phyloP scores from a whole-genome alignment of 257 asterid genomes.

The Scutellaria minor region DNA sequence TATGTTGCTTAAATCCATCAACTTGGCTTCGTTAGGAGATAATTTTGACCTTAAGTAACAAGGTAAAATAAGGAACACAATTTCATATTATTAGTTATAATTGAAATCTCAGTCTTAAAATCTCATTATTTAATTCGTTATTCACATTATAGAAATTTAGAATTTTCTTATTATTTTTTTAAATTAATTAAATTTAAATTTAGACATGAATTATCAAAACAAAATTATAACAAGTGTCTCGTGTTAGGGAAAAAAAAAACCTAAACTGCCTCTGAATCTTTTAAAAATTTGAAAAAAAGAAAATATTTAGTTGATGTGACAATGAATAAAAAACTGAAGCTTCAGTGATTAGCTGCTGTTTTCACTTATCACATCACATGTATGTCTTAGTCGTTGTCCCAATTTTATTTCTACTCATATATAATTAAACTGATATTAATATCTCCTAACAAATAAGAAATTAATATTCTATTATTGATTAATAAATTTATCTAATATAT shows the following conservation, averaged over 20 bases:
- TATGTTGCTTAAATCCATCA: constrained; percentile 23
- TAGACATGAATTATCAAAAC: too few species aligned
- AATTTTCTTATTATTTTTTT: too few species aligned
- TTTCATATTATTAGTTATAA: background rate
- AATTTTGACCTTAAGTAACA: constrained; percentile 3
- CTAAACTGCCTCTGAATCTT: too few species aligned
- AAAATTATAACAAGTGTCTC: background rate
- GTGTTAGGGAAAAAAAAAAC: too few species aligned
- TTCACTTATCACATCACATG: background rate
- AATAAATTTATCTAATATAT: too few species aligned
- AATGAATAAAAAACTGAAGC: background rate
- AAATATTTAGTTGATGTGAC: constrained; percentile 21
- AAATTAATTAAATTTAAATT: too few species aligned
- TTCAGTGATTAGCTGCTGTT: background rate
- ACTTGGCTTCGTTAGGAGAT: background rate
- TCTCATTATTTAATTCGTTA: too few species aligned
- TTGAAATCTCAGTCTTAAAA: background rate
- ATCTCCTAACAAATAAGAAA: too few species aligned
- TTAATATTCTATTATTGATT: too few species aligned
- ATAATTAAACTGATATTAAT: background rate
- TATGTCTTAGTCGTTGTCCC: background rate
- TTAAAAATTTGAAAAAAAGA: background rate
- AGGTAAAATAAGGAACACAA: constrained; percentile 18
- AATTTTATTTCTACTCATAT: background rate
- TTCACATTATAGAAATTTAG: too few species aligned